phyloP scores from a whole-genome alignment of 2,329 filamentous ascomycete species.

The Paraconiothyrium sp. region DNA sequence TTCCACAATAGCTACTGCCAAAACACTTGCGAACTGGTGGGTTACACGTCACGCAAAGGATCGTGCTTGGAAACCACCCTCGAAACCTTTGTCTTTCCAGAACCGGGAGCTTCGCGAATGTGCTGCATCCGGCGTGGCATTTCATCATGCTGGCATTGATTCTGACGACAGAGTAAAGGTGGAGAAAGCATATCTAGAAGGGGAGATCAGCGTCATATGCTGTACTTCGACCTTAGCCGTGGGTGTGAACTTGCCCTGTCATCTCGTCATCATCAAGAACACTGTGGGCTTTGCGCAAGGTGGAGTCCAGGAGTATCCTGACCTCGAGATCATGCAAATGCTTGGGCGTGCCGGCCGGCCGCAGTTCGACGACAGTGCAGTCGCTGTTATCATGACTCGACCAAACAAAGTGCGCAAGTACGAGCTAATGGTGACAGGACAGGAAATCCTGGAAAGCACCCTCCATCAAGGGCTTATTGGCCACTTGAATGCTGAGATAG shows the following conservation, averaged over 20 bases:
- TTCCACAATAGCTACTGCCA: constrained; percentile 74
- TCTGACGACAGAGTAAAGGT: constrained; percentile 70
- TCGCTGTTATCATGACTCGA: constrained; percentile 82
- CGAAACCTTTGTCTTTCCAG: constrained; percentile 59
- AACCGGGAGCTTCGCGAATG: constrained; percentile 69
- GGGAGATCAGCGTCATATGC: constrained; percentile 82
- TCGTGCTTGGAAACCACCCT: constrained; percentile 71
- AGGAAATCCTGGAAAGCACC: constrained; percentile 78
- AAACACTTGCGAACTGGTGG: constrained; percentile 74
- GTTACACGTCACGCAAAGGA: constrained; percentile 58
- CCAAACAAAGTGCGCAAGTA: constrained; percentile 72
- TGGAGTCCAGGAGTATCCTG: constrained; percentile 74
- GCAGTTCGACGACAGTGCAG: constrained; percentile 80
- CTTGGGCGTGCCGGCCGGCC: constrained; percentile 83
- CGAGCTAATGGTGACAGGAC: constrained; percentile 76
- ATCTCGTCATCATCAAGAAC: constrained; percentile 84
- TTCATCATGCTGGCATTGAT: constrained; percentile 82
- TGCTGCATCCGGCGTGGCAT: constrained; percentile 72
- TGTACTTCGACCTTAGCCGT: constrained; percentile 87
- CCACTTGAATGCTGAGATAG: constrained; percentile 85
- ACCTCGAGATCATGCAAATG: constrained; percentile 92
- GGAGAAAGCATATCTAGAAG: constrained; percentile 73
- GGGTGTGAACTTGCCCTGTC: constrained; percentile 83
- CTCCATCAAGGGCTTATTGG: constrained; percentile 83
- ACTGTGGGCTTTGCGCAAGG: constrained; percentile 69